Percentiles rank a stretch among this genome's conserved stretches.
These are phyloP conservation scores for Plasmodium inui DNA, from an alignment of 169 alveolate genomes.

Conservation along the genomic window DNA sequence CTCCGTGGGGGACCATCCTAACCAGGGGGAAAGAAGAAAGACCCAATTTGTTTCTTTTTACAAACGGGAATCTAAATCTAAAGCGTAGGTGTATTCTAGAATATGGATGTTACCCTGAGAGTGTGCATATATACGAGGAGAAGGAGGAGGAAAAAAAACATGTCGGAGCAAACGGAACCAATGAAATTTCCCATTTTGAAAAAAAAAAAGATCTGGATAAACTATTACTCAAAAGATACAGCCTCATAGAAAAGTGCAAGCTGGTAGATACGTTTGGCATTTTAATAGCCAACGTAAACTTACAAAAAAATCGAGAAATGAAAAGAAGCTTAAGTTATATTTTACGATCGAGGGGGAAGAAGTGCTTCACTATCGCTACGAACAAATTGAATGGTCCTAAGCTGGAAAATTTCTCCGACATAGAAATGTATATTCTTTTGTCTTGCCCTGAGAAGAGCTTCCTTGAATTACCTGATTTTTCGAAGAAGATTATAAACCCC, in stretches of 20 bases:
- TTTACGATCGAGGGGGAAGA: slow-evolving; percentile 66
- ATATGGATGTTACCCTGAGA: not conserved
- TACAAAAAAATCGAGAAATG: slow-evolving; percentile 53
- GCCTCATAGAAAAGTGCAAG: slow-evolving; percentile 77
- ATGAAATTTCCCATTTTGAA: not conserved
- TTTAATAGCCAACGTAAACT: slow-evolving; percentile 66
- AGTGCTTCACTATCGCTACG: slow-evolving; percentile 74
- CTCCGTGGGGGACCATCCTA: not conserved
- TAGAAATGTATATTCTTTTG: slow-evolving; percentile 80
- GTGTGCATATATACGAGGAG: slow-evolving; percentile 13
- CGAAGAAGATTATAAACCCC: slow-evolving; percentile 77
- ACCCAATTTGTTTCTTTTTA: slow-evolving; percentile 18
- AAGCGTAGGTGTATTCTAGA: slow-evolving; percentile 24
- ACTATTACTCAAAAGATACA: slow-evolving; percentile 73
- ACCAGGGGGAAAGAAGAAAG: not conserved
- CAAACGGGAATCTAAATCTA: slow-evolving; percentile 7
- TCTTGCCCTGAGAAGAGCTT: slow-evolving; percentile 78
- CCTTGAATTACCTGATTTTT: slow-evolving; percentile 64
- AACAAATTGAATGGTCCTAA: slow-evolving; percentile 83
- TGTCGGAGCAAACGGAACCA: not conserved
- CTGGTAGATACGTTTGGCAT: slow-evolving; percentile 78
- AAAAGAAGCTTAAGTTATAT: slow-evolving; percentile 58
- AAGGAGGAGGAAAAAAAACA: not conserved
- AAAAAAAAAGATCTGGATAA: slow-evolving; percentile 17
- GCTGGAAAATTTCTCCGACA: slow-evolving; percentile 79